Base-by-base conservation (phyloP, 305 asterid genomes). In the Fraxinus nigra region DNA sequence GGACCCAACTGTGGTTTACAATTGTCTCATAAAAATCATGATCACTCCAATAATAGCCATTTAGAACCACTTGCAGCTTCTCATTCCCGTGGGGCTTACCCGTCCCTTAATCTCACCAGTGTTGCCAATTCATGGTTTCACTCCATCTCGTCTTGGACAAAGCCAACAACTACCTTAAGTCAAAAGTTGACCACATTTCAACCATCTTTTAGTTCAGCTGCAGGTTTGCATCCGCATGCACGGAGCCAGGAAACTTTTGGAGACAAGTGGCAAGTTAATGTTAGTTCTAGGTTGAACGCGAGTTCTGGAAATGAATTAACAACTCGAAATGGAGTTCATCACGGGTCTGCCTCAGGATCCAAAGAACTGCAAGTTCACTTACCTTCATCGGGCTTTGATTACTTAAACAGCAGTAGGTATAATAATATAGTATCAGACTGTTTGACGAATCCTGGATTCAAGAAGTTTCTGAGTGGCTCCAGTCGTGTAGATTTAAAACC, bases 291-390 rank as follows among this genome's bases (percentile, higher is more conserved):
- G 79, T 74, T 67, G 82, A 86, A 84, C 85, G 89, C 86, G 10
- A 83, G 84, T 75, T 33, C 82, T 28, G 86, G 82, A 59, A 82
- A 79, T 56, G 89, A 86, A 72, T 72, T 74, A 72, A 82, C 82
- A 14, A 16, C 84, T 32, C 32, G 40, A 14, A 90, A 87, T 82
- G 93, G 92, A 63, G 87, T 89, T 86, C 82, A 87, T 77, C 91
- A 87, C 20, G 97, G 94, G 70, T 92, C 94, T 77, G 87, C 90
- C 72, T 93, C 97, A 2, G 91, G 90, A 78, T 81, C 92, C 35
- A 91, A 85, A 76, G 92, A 89, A 59, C 82, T 79, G 63, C 80
- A 87, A 35, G 77, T 63, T 87, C 87, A 67, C 78, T 76, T 85
- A 51, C 84, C 90, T 32, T 75, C 89, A 22, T 34, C 59, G 40